A percentile compares a stretch with the other conserved stretches of the same genome.
phyloP scores from a whole-genome alignment of 805 yeast species.

The Kodamaea fukazawae region DNA sequence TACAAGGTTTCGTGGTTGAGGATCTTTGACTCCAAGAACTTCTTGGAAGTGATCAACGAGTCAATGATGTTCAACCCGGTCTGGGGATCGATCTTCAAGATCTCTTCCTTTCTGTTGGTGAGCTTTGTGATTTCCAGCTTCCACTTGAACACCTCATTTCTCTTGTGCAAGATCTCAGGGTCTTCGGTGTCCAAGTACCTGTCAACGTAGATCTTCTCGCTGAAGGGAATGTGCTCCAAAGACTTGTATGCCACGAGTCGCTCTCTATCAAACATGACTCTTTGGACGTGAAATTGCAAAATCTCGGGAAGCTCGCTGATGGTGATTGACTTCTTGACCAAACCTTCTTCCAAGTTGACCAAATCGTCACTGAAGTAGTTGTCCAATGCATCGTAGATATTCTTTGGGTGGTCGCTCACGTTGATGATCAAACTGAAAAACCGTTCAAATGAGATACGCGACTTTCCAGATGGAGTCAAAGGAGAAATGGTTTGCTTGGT shows the following conservation, averaged over 20 bases:
- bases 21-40: slow-evolving; percentile 49
- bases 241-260: slow-evolving; percentile 76
- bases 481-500: slow-evolving; percentile 75
- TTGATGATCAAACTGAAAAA: slow-evolving; percentile 81
- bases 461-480: slow-evolving; percentile 12
- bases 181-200: slow-evolving; percentile 76
- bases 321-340: slow-evolving; percentile 69
- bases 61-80: slow-evolving; percentile 37
- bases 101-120: slow-evolving; percentile 34
- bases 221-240: slow-evolving; percentile 76
- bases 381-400: slow-evolving; percentile 88
- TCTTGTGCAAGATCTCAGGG: slow-evolving; percentile 47
- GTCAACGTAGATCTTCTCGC: slow-evolving; percentile 78
- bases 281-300: slow-evolving; percentile 87
- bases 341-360: slow-evolving; percentile 66
- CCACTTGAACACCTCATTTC: slow-evolving; percentile 62
- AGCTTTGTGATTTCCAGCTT: slow-evolving; percentile 50
- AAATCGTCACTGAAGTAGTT: slow-evolving; percentile 74
- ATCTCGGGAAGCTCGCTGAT: slow-evolving; percentile 73
- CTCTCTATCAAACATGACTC: slow-evolving; percentile 85
- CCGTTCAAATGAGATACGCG: slow-evolving; percentile 53
- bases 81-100: slow-evolving; percentile 41
- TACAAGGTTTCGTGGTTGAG: slow-evolving; percentile 30
- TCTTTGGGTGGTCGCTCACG: slow-evolving; percentile 83
- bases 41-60: slow-evolving; percentile 51